These are phyloP conservation scores for Hymenoscyphus fraxineus DNA, from an alignment of 2,329 filamentous ascomycete genomes.

Conservation along the genomic window DNA sequence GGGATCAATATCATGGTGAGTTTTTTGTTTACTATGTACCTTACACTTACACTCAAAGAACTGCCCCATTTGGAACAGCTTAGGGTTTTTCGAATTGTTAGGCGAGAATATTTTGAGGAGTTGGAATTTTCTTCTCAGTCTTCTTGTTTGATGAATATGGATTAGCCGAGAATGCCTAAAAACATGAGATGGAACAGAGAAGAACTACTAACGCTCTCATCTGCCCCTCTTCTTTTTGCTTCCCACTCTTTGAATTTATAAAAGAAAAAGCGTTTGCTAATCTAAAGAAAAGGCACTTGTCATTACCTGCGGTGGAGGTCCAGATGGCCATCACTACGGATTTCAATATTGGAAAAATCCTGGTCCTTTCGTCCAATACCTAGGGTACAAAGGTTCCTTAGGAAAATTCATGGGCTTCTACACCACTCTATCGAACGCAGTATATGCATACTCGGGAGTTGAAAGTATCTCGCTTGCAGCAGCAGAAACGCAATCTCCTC, in stretches of 20 bases:
- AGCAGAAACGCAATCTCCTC: slow-evolving; percentile 51
- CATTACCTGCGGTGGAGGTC: slow-evolving; percentile 60
- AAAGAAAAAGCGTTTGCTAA: background rate
- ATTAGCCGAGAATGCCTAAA: no score
- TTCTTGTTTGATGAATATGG: no score
- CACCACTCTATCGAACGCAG: slow-evolving; percentile 44
- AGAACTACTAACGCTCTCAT: background rate
- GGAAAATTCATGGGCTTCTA: slow-evolving; percentile 55
- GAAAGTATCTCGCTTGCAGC: slow-evolving; percentile 54
- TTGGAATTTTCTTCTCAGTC: no score
- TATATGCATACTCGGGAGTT: slow-evolving; percentile 46
- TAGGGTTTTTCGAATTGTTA: no score
- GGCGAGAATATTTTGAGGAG: no score
- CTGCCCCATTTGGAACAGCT: no score
- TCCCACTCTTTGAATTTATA: background rate
- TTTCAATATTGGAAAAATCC: slow-evolving; percentile 69
- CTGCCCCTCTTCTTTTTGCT: background rate
- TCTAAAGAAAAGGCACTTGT: slow-evolving; percentile 42
- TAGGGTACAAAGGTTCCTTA: slow-evolving; percentile 56
- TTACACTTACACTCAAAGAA: no score
- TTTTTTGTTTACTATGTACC: no score
- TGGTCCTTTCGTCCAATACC: slow-evolving; percentile 63
- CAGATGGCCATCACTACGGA: slow-evolving; percentile 55
- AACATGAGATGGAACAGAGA: no score
- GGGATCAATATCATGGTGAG: slow-evolving; percentile 54